phyloP scores from a whole-genome alignment of 768 basidiomycete genomes.

The Fomitopsis serialis region DNA sequence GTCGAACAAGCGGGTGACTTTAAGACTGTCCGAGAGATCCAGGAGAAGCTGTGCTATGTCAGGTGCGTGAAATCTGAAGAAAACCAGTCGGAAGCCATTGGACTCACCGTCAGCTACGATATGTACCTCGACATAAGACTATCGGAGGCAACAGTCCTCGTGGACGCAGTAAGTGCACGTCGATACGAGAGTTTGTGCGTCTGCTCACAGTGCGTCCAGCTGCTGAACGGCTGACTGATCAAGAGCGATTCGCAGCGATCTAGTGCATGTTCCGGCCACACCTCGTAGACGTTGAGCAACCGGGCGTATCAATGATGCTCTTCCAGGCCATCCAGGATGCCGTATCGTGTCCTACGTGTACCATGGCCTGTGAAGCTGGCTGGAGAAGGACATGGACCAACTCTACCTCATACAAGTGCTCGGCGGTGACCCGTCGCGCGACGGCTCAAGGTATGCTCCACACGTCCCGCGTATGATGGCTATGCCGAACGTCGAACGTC shows the following conservation, averaged over 20 bases:
- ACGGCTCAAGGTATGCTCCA: constrained; percentile 74
- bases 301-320: constrained; percentile 88
- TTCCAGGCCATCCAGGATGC: constrained; percentile 94
- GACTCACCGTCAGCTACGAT: constrained; percentile 66
- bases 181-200: not conserved
- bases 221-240: constrained; percentile 93
- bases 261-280: constrained; percentile 99
- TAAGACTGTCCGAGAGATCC: constrained; percentile 97
- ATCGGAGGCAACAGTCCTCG: constrained; percentile 90
- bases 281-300: constrained; percentile 94
- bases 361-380: constrained; percentile 90
- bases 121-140: constrained; percentile 92
- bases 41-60: constrained; percentile 98
- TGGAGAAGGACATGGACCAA: constrained; percentile 99
- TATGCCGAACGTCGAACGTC: not conserved
- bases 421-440: constrained; percentile 70
- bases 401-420: constrained; percentile 95
- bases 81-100: not conserved
- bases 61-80: constrained; percentile 45
- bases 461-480: not conserved
- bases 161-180: constrained; percentile 71
- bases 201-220: constrained; percentile 34
- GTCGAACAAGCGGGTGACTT: constrained; percentile 99
- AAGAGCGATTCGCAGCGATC: constrained; percentile 97
- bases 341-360: constrained; percentile 97